A percentile compares a stretch with the other conserved stretches of the same genome.
Evolutionary conservation across 352 stramenopile genomes (phyloP).

Genomic region (Pythium sp.): DNA sequence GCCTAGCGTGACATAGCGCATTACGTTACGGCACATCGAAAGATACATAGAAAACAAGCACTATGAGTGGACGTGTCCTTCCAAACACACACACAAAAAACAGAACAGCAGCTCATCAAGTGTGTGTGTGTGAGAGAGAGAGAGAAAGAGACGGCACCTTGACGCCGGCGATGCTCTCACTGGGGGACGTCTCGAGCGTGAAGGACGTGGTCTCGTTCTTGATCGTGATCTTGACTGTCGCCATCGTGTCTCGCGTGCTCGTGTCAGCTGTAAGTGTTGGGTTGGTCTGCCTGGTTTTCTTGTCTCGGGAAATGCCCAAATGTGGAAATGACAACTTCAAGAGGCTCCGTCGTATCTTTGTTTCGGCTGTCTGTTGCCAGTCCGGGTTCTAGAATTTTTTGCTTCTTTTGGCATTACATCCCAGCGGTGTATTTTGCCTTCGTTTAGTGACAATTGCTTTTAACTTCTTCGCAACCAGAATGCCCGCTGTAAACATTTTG

Average conservation of each 20-base stretch:
- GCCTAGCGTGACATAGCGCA: constrained; percentile 23
- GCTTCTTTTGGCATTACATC: neutral
- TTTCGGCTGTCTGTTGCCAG: neutral
- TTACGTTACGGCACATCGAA: neutral
- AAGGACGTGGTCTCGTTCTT: constrained; percentile 78
- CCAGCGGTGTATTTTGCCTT: too few species aligned
- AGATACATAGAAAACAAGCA: neutral
- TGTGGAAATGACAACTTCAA: constrained; percentile 4
- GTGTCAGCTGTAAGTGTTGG: neutral
- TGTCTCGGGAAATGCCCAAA: neutral
- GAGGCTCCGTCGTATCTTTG: constrained; percentile 3
- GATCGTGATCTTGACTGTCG: constrained; percentile 75
- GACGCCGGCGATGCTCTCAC: constrained; percentile 75
- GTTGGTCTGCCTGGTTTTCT: neutral
- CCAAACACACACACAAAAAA: neutral
- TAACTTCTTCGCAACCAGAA: too few species aligned
- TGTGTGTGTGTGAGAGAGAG: neutral
- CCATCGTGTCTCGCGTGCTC: neutral
- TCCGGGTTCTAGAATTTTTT: neutral
- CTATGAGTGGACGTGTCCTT: neutral
- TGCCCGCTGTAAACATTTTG: too few species aligned
- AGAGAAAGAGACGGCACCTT: constrained; percentile 33
- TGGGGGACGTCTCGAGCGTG: constrained; percentile 59
- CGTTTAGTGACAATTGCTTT: too few species aligned
- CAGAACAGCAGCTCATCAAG: neutral